Conservation (phyloP, 2,329 filamentous ascomycete species). For the Tolypocladium pustulatum region DNA sequence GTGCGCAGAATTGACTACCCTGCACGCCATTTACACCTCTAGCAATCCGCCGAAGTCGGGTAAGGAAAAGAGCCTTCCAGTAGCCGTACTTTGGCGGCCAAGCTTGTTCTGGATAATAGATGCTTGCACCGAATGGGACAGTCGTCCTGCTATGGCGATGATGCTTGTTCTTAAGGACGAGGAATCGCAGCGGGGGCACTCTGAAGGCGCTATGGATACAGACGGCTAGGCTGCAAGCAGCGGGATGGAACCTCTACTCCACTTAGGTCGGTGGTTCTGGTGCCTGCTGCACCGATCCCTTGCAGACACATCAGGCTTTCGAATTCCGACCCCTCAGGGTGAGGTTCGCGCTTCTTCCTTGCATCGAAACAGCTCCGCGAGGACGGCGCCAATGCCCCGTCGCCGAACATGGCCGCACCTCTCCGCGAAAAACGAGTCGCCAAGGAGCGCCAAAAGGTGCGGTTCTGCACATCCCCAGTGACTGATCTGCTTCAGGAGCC, state of each 20-base stretch:
- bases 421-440: constrained; percentile 16
- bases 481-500: neutral
- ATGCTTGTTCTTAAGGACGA: neutral
- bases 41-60: no score
- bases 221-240: neutral
- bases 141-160: neutral
- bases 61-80: neutral
- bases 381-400: constrained; percentile 1
- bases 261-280: neutral
- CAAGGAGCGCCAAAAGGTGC: constrained; percentile 19
- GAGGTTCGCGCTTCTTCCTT: neutral
- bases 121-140: neutral
- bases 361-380: neutral
- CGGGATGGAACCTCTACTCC: neutral
- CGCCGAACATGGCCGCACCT: constrained; percentile 12
- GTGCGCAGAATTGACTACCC: no score
- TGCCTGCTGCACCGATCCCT: neutral
- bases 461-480: neutral
- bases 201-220: neutral
- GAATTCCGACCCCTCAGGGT: neutral
- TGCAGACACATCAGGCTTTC: neutral
- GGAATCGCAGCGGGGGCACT: neutral
- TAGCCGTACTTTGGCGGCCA: neutral
- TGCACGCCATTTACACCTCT: no score
- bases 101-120: neutral